These are phyloP conservation scores for Senna tora DNA, from an alignment of 306 rosid species.

Conservation along the genomic window DNA sequence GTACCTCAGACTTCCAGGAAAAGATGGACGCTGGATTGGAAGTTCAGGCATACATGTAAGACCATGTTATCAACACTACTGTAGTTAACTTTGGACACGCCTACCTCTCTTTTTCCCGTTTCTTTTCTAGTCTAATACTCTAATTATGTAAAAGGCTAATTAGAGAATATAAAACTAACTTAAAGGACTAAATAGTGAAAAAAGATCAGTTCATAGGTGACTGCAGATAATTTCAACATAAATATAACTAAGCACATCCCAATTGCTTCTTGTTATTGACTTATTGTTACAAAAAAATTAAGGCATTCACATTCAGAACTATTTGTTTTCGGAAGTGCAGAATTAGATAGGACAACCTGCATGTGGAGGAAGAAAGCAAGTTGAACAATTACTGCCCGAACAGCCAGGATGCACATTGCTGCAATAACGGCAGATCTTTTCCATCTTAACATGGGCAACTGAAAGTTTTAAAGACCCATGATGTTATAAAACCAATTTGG, in stretches of 20 bases:
- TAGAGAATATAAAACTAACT: constrained; percentile 19
- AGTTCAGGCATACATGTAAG: constrained; percentile 11
- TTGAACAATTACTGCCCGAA: constrained; percentile 96
- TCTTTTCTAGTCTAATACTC: background rate
- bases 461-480: constrained; percentile 34
- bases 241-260: no score
- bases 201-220: background rate
- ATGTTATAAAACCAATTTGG: constrained; percentile 7
- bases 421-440: constrained; percentile 91
- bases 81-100: constrained; percentile 13
- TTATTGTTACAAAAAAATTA: no score
- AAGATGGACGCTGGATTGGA: constrained; percentile 17
- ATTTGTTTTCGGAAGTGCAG: constrained; percentile 14
- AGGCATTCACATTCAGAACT: constrained; percentile 26
- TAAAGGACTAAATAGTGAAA: constrained; percentile 17
- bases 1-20: constrained; percentile 28
- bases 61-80: constrained; percentile 16
- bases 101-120: background rate
- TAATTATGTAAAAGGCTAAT: constrained; percentile 25
- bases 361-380: constrained; percentile 96
- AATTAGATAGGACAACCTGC: constrained; percentile 61
- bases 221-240: no score
- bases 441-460: constrained; percentile 95
- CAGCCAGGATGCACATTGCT: constrained; percentile 92
- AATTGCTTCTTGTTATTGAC: no score